phyloP scores from a whole-genome alignment of 352 stramenopile genomes.

The Albugo candida region DNA sequence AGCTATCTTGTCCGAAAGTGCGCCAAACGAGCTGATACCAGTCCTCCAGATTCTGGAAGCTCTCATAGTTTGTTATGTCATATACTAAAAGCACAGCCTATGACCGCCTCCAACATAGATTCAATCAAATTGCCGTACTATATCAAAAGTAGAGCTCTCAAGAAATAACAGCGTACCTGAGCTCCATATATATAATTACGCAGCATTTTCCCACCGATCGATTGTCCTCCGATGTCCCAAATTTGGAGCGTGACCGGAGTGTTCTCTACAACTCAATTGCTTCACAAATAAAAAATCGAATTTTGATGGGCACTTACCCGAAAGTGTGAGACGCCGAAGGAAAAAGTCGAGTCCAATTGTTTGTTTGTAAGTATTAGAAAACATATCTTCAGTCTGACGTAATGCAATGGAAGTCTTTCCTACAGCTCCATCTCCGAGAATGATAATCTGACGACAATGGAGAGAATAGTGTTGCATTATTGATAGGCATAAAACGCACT shows the following conservation, averaged over 20 bases:
- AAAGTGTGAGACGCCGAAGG: conserved; percentile 82
- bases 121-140: background rate
- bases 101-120: background rate
- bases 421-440: conserved; percentile 85
- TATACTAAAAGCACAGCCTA: conserved; percentile 85
- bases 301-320: conserved; percentile 18
- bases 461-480: background rate
- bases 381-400: conserved; percentile 82
- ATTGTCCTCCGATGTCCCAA: conserved; percentile 88
- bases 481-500: background rate
- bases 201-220: conserved; percentile 65
- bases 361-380: conserved; percentile 88
- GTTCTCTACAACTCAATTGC: conserved; percentile 26
- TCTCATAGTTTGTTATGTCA: conserved; percentile 92
- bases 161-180: conserved; percentile 20
- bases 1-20: conserved; percentile 68
- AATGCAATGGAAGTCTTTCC: conserved; percentile 91
- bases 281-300: background rate
- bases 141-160: background rate
- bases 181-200: conserved; percentile 91
- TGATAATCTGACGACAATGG: conserved; percentile 62
- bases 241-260: conserved; percentile 85
- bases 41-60: conserved; percentile 89
- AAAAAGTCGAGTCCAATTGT: conserved; percentile 92
- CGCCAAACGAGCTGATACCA: conserved; percentile 84